phyloP scores from a whole-genome alignment of 129 eudicot species.

The Erigeron canadensis region DNA sequence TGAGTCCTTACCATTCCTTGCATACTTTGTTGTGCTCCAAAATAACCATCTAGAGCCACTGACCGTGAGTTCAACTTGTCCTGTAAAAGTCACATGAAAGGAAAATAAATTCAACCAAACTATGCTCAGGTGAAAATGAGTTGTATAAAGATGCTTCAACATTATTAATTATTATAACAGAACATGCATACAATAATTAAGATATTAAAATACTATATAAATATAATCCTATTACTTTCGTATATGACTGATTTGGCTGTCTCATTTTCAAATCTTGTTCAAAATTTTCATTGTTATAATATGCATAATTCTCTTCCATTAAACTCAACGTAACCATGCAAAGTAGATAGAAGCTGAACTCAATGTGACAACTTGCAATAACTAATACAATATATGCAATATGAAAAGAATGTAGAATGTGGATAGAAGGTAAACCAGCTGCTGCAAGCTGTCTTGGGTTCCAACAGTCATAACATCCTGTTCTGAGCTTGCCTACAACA shows the following conservation, averaged over 20 bases:
- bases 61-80: conserved; percentile 78
- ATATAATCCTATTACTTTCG: background rate
- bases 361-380: background rate
- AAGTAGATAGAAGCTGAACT: background rate
- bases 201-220: background rate
- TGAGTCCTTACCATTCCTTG: conserved; percentile 77
- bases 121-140: background rate
- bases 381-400: background rate
- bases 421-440: conserved; percentile 51
- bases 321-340: background rate
- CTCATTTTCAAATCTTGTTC: background rate
- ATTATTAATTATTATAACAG: background rate
- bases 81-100: conserved; percentile 32
- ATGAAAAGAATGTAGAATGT: background rate
- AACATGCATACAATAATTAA: background rate
- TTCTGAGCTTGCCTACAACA: conserved; percentile 59
- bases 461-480: conserved; percentile 72
- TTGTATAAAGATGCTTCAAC: background rate
- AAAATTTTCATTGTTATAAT: background rate
- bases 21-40: conserved; percentile 75
- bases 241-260: background rate
- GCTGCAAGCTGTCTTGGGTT: conserved; percentile 77
- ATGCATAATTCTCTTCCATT: too few relatives aligned
- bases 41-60: conserved; percentile 70
- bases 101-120: background rate